phyloP scores from a whole-genome alignment of 2,329 filamentous ascomycete species.

The Coniochaeta sp. region DNA sequence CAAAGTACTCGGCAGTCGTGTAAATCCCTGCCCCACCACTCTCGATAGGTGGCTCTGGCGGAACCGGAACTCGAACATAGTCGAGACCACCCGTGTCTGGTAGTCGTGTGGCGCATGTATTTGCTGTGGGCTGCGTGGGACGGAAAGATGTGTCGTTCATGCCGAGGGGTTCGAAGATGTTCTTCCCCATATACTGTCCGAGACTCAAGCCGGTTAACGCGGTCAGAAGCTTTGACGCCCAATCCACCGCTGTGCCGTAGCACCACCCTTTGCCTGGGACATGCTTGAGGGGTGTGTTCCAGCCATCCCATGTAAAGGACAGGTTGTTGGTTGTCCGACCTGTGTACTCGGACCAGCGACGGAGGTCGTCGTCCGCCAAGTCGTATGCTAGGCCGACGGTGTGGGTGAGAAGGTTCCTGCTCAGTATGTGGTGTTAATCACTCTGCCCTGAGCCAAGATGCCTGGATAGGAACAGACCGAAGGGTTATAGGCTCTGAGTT shows the following conservation, averaged over 20 bases:
- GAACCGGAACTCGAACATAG: constrained; percentile 5
- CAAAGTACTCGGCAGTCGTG: constrained; percentile 33
- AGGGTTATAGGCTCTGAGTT: constrained; percentile 30
- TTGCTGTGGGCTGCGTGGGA: constrained; percentile 5
- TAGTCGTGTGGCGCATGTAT: not conserved
- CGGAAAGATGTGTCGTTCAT: constrained; percentile 19
- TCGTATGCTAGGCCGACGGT: constrained; percentile 40
- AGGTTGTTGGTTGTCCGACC: constrained; percentile 24
- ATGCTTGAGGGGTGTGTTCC: constrained; percentile 34
- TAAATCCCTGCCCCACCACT: constrained; percentile 38
- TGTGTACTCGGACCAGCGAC: constrained; percentile 29
- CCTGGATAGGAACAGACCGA: constrained; percentile 14
- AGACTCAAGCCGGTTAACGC: constrained; percentile 27
- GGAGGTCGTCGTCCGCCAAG: constrained; percentile 27
- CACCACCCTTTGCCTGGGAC: constrained; percentile 39
- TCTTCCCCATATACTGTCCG: constrained; percentile 17
- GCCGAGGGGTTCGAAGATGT: constrained; percentile 17
- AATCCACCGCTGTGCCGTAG: constrained; percentile 41
- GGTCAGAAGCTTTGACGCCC: constrained; percentile 37
- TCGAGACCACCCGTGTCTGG: not conserved
- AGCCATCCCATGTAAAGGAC: constrained; percentile 27
- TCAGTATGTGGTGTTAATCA: not conserved
- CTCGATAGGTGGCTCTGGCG: constrained; percentile 26
- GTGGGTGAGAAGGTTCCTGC: constrained; percentile 40
- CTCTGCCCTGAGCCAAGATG: not conserved